Conservation (phyloP, 2,329 filamentous ascomycete species). For the Pseudovirgaria hyperparasitica region DNA sequence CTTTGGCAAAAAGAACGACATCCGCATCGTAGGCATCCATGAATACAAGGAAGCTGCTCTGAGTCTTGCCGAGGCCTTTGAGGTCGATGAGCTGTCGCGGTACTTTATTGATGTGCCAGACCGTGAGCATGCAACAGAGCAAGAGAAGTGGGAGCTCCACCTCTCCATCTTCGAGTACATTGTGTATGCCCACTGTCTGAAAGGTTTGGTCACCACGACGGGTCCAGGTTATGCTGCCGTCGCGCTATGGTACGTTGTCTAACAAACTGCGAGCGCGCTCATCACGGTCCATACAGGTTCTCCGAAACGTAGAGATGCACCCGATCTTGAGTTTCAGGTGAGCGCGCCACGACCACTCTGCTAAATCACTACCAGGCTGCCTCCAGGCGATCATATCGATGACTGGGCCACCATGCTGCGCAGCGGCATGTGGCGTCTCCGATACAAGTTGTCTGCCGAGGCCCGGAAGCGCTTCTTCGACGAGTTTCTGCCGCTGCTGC, state of each 20-base stretch:
- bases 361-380: conserved; percentile 56
- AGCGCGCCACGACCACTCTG: too few species aligned
- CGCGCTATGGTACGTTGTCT: conserved; percentile 55
- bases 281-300: too few species aligned
- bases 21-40: conserved; percentile 50
- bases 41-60: conserved; percentile 61
- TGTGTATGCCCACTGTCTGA: conserved; percentile 60
- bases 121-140: conserved; percentile 46
- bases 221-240: conserved; percentile 67
- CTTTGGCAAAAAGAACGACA: conserved; percentile 35
- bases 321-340: too few species aligned
- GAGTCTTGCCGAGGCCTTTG: conserved; percentile 67
- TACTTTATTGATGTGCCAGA: conserved; percentile 67
- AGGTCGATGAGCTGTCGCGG: conserved; percentile 56
- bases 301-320: too few species aligned
- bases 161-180: conserved; percentile 66
- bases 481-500: conserved; percentile 64
- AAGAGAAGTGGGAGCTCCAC: conserved; percentile 65
- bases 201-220: conserved; percentile 61
- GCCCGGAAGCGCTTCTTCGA: conserved; percentile 62
- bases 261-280: not conserved
- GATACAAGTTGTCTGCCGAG: conserved; percentile 61
- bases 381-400: conserved; percentile 61
- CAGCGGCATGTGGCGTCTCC: conserved; percentile 65
- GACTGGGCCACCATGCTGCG: conserved; percentile 59